Conservation (phyloP, 2,329 filamentous ascomycete species). For the Didymella pomorum region DNA sequence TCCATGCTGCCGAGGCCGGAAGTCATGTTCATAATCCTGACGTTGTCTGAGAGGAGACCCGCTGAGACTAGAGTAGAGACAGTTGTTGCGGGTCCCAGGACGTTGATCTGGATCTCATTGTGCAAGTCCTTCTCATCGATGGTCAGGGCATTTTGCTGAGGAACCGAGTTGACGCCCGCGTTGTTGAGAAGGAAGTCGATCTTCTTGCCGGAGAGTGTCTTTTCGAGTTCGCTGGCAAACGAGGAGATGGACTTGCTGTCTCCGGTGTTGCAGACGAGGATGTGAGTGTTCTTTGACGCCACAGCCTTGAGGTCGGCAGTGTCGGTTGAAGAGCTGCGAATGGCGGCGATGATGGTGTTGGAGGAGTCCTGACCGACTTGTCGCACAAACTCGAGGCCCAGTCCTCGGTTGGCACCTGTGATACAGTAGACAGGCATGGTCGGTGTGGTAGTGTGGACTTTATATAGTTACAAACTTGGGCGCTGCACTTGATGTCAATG, state of each 20-base stretch:
- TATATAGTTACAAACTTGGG: neutral
- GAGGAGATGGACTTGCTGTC: slow-evolving; percentile 2
- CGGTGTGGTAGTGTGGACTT: neutral
- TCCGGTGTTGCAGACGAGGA: slow-evolving; percentile 2
- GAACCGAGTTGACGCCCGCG: slow-evolving; percentile 3
- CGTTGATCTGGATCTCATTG: slow-evolving; percentile 5
- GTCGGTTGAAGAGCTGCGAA: slow-evolving; percentile 3
- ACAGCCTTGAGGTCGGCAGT: neutral
- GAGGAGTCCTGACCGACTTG: neutral
- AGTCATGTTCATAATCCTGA: neutral
- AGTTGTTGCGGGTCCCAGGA: neutral
- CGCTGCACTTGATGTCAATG: neutral
- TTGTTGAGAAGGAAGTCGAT: slow-evolving; percentile 6
- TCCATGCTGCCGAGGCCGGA: neutral
- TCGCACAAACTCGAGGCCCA: slow-evolving; percentile 2
- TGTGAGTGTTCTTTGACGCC: neutral
- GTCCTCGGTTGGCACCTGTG: slow-evolving; percentile 3
- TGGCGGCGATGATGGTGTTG: neutral
- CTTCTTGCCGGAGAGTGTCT: neutral
- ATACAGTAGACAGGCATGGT: slow-evolving; percentile 2
- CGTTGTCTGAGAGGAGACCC: neutral
- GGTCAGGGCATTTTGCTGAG: slow-evolving; percentile 1
- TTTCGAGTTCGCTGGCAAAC: neutral
- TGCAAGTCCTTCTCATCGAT: slow-evolving; percentile 1
- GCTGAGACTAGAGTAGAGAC: neutral